A percentile compares a stretch with the other conserved stretches of the same genome.
phyloP scores from a whole-genome alignment of 306 rosid genomes.

The Castanea sativa region DNA sequence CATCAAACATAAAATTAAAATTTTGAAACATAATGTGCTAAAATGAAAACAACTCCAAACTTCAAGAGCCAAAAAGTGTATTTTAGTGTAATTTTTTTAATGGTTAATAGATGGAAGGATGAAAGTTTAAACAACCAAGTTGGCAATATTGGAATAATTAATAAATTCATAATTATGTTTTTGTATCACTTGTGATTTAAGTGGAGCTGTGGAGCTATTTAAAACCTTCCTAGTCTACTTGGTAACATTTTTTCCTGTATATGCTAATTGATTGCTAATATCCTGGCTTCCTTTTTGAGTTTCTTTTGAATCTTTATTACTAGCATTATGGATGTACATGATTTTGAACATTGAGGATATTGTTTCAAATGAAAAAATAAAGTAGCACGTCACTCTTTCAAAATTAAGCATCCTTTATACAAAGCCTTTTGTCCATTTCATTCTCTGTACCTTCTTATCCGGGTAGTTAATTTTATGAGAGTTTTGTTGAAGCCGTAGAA shows the following conservation, averaged over 20 bases:
- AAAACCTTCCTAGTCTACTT: neutral
- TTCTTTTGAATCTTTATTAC: neutral
- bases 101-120: too few species aligned
- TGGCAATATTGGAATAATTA: neutral
- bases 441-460: neutral
- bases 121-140: neutral
- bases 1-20: too few species aligned
- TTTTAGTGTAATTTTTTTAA: too few species aligned
- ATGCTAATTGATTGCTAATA: neutral
- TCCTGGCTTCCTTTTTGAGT: neutral
- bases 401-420: neutral
- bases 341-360: neutral
- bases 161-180: neutral
- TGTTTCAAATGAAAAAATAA: neutral
- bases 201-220: neutral
- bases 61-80: too few species aligned
- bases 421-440: neutral
- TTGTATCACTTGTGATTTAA: neutral
- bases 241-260: neutral
- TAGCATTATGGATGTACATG: too few species aligned
- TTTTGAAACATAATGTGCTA: too few species aligned
- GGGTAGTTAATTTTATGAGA: neutral
- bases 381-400: neutral
- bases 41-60: too few species aligned
- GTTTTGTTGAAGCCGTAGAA: constrained; percentile 13